These are phyloP conservation scores for Cordyceps pruinosa DNA, from an alignment of 2,329 filamentous ascomycete genomes.

Conservation along the genomic window DNA sequence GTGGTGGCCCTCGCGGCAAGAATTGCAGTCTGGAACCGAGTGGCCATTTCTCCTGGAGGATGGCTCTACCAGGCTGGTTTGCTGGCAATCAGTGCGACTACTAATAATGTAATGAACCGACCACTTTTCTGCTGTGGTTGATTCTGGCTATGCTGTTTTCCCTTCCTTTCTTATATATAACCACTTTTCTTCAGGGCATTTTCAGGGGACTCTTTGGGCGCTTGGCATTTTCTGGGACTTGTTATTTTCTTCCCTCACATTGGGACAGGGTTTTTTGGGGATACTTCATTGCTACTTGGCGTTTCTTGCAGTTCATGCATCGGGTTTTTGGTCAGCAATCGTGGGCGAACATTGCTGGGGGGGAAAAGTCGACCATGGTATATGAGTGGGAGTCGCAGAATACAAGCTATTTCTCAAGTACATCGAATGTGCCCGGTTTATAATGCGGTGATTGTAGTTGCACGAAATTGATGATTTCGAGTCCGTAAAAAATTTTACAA, in stretches of 20 bases:
- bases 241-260: background rate
- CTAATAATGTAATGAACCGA: constrained; percentile 10
- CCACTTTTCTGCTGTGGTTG: background rate
- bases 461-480: too few relatives aligned
- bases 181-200: constrained; percentile 3
- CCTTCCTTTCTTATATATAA: background rate
- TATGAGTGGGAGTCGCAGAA: constrained; percentile 1
- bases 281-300: background rate
- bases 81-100: constrained; percentile 5
- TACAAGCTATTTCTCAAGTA: background rate
- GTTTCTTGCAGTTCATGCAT: constrained; percentile 5
- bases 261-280: background rate
- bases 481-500: too few relatives aligned
- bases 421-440: background rate
- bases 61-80: background rate
- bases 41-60: background rate
- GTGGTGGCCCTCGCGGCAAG: background rate
- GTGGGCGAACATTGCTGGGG: constrained; percentile 3
- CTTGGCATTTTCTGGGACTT: background rate
- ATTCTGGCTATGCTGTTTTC: background rate
- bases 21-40: background rate
- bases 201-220: background rate
- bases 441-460: background rate
- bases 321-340: constrained; percentile 1
- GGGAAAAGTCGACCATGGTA: constrained; percentile 1